Conservation (phyloP, 306 rosid species). For the Boehmeria nivea region DNA sequence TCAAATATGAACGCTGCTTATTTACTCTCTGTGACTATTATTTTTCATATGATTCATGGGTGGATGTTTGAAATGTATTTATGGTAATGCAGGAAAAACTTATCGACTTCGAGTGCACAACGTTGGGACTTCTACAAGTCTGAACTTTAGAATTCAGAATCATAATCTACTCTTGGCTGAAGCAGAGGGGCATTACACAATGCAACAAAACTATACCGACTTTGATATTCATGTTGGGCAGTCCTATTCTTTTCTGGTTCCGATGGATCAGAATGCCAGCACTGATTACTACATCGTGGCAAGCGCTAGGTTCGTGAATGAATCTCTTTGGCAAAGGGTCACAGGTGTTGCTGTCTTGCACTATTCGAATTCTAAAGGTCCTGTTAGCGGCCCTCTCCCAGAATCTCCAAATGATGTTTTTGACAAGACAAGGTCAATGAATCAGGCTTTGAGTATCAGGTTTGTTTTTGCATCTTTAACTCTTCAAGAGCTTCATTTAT, state of each 20-base stretch:
- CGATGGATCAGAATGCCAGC: slow-evolving; percentile 86
- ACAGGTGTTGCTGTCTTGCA: slow-evolving; percentile 81
- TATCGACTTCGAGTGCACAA: slow-evolving; percentile 79
- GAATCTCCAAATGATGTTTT: slow-evolving; percentile 64
- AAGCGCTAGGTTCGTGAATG: slow-evolving; percentile 89
- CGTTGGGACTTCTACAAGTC: slow-evolving; percentile 74
- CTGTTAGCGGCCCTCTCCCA: slow-evolving; percentile 78
- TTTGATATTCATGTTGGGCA: slow-evolving; percentile 91
- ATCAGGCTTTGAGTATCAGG: slow-evolving; percentile 82
- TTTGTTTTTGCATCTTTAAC: slow-evolving; percentile 28
- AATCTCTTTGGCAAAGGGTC: slow-evolving; percentile 75
- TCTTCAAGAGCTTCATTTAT: neutral
- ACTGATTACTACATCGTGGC: slow-evolving; percentile 88
- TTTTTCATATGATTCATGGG: too few relatives aligned
- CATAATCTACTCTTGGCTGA: slow-evolving; percentile 70
- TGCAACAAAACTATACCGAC: slow-evolving; percentile 52
- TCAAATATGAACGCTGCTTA: neutral
- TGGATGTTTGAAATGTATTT: too few relatives aligned
- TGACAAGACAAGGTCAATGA: slow-evolving; percentile 53
- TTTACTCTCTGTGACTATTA: neutral
- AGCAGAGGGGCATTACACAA: slow-evolving; percentile 69
- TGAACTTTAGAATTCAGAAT: slow-evolving; percentile 84
- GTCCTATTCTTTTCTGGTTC: slow-evolving; percentile 69
- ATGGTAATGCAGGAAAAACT: slow-evolving; percentile 65
- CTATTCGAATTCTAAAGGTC: slow-evolving; percentile 73